These are phyloP conservation scores for Camelina sativa DNA, from an alignment of 345 rosid species.

Conservation along the genomic window DNA sequence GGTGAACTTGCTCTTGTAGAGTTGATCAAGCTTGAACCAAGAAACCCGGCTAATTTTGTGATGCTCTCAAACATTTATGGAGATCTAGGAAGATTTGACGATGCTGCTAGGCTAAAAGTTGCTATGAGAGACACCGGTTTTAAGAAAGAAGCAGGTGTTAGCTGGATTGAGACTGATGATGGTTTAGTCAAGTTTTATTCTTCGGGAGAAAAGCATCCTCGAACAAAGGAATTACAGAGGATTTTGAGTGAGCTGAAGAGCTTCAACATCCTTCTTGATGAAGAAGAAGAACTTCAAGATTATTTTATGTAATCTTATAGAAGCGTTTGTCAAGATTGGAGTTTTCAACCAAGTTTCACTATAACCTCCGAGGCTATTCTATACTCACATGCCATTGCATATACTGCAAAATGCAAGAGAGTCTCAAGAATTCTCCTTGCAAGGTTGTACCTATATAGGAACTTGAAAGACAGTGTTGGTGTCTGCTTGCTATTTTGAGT, in stretches of 20 bases:
- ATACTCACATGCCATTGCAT: not conserved
- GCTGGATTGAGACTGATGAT: conserved; percentile 72
- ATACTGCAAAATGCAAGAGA: not conserved
- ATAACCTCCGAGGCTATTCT: not conserved
- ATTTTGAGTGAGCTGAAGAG: conserved; percentile 55
- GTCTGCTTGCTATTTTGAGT: not conserved
- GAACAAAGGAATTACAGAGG: conserved; percentile 55
- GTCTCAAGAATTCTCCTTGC: not conserved
- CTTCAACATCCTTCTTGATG: conserved; percentile 31
- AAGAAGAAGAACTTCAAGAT: conserved; percentile 34
- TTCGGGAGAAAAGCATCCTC: conserved; percentile 67
- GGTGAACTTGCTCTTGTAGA: conserved; percentile 72
- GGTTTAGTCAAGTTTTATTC: conserved; percentile 73
- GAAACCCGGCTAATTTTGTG: conserved; percentile 73
- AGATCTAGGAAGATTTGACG: conserved; percentile 70
- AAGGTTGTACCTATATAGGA: not conserved
- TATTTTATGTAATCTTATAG: not conserved
- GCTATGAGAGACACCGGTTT: conserved; percentile 81
- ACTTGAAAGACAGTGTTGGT: not conserved
- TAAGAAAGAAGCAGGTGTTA: conserved; percentile 78
- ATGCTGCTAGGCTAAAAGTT: conserved; percentile 70
- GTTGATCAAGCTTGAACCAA: conserved; percentile 67
- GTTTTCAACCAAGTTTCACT: not conserved
- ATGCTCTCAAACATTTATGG: conserved; percentile 82
- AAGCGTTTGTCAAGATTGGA: conserved; percentile 11